Evolutionary conservation across 2,329 filamentous ascomycete species (phyloP), one percentile per base, ranked within the genome.

Genomic region (Biscogniauxia mediterranea): DNA sequence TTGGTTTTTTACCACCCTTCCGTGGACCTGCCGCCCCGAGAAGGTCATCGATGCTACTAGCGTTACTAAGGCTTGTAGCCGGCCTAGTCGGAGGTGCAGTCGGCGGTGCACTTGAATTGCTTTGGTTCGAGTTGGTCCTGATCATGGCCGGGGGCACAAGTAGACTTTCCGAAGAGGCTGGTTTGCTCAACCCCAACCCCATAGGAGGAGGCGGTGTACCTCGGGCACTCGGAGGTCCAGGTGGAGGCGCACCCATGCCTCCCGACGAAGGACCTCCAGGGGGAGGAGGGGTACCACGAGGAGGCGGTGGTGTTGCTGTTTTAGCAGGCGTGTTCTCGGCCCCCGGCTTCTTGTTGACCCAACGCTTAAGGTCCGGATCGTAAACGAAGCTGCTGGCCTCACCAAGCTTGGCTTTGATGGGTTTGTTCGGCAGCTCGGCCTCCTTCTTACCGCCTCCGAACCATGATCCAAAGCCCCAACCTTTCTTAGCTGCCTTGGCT

Each of bases 341-440:
- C 13, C 89, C 89, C 11, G 87, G 86, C 74, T 97, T 97, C 81
- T 97, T 97, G 80, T 99, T 98, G 74, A 99, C 83, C 96, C 96
- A 99, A 74, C 95, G 93, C 80, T 96, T 96, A 57, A 97, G 84
- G n/a, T 97, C 91, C 2, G 93, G 90, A 72, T 99, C 95, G 71
- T 95, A 99, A 68, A 94, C 89, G 76, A 99, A 97, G 53, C 88
- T 92, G 75, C 87, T 97, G 72, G 95, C 87, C 76, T 99, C 96
- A 63, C 94, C 96, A 8, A 99, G 85, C 72, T 99, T 99, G 64
- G 96, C 95, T 69, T 86, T 88, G 74, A 97, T 91, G n/a, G 93
- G 80, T 71, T 89, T 89, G 72, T 82, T 83, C 4, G 80, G 74
- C n/a, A 77, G 74, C 7, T 77, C 69, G 25, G 76, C 77, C n/a